These are phyloP conservation scores for Alnus rubra DNA, from an alignment of 306 rosid genomes.

Conservation along the genomic window DNA sequence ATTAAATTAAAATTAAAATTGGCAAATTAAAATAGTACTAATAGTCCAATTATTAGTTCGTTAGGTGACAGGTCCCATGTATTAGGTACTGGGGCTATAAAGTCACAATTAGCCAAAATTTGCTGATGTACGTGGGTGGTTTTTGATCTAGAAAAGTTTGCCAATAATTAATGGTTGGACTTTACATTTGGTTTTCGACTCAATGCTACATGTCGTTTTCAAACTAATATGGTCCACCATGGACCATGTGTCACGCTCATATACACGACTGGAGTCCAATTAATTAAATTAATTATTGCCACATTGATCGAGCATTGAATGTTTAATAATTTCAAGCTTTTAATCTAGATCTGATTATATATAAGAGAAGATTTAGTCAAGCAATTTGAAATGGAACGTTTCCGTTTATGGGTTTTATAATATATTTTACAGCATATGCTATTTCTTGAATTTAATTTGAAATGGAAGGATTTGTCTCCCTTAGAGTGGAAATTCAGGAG, in stretches of 20 bases:
- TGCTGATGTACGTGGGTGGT: not conserved
- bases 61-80: not conserved
- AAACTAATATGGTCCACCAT: not conserved
- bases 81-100: not conserved
- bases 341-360: not conserved
- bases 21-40: not conserved
- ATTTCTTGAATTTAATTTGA: too few relatives aligned
- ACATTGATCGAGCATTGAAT: not conserved
- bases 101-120: not conserved
- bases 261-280: not conserved
- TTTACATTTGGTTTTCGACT: not conserved
- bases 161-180: not conserved
- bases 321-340: not conserved
- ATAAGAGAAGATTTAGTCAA: not conserved
- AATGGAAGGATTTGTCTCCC: too few relatives aligned
- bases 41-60: not conserved
- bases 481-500: too few relatives aligned
- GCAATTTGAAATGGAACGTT: not conserved
- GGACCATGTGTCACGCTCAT: not conserved
- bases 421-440: too few relatives aligned
- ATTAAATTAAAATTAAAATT: not conserved
- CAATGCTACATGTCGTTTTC: not conserved
- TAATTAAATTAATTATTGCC: not conserved
- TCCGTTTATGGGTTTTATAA: too few relatives aligned
- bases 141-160: not conserved